Evolutionary conservation across 164 flowering plant species (phyloP).

Genomic region (Nymphaea thermarum): DNA sequence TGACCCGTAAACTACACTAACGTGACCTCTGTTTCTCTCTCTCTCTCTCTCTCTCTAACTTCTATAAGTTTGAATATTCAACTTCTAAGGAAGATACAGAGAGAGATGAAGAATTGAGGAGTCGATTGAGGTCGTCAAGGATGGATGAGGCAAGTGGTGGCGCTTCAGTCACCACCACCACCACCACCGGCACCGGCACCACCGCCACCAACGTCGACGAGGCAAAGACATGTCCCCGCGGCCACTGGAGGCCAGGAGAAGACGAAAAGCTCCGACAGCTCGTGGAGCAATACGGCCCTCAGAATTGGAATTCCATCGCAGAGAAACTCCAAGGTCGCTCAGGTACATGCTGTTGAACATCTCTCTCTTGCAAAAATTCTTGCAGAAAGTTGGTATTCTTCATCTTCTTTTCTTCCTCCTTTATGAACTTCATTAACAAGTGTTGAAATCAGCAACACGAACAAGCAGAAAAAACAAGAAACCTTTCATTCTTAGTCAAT

Average conservation of each 20-base stretch:
- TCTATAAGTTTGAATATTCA: too few species aligned
- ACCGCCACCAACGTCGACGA: slow-evolving; percentile 13
- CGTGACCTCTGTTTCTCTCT: slow-evolving; percentile 26
- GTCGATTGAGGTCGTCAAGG: not conserved
- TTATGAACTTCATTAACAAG: too few species aligned
- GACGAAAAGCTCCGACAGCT: slow-evolving; percentile 60
- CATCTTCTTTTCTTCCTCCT: too few species aligned
- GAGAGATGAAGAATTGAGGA: not conserved
- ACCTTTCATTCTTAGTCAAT: too few species aligned
- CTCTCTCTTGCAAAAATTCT: too few species aligned
- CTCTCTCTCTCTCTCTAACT: not conserved
- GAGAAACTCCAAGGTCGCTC: slow-evolving; percentile 84
- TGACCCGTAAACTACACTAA: slow-evolving; percentile 23
- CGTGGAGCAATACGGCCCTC: slow-evolving; percentile 64
- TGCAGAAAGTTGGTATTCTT: too few species aligned
- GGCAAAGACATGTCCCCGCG: slow-evolving; percentile 45
- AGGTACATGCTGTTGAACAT: slow-evolving; percentile 18
- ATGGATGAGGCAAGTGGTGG: not conserved
- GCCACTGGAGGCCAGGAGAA: slow-evolving; percentile 86
- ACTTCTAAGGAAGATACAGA: not conserved
- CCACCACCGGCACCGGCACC: not conserved
- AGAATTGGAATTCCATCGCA: slow-evolving; percentile 79
- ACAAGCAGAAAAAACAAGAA: too few species aligned
- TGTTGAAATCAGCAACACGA: too few species aligned
- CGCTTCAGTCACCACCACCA: not conserved